Evolutionary conservation across 495 filamentous ascomycete species (phyloP), one percentile per base, ranked within the genome.

Genomic region (Jackrogersella multiformis): DNA sequence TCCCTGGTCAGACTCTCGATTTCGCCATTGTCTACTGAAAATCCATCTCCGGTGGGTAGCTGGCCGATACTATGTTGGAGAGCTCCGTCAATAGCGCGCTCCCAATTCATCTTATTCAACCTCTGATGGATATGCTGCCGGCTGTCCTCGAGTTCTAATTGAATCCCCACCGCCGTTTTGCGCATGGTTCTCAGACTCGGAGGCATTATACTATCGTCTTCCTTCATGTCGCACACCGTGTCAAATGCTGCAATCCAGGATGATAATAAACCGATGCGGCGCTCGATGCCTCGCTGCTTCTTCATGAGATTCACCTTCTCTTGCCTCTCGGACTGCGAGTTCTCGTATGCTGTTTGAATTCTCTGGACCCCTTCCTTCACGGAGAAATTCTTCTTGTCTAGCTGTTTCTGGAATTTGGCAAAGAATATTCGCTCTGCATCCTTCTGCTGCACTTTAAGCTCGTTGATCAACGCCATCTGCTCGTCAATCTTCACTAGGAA

Each of bases 171-270:
- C 6, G 95, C 94, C 5, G 91, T 91, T 73, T 92, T 94, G 34
- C 94, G 88, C 82, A 97, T 93, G 4, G 90, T 87, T 16, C 82
- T 73, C 24, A 98, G 77, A 46, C 86, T 89, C 2, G 79, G 75
- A 5, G 84, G 82, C 74, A 94, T 88, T 1, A 85, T 79, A 12
- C 88, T 84, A 49, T 91, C 89, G 35, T 84, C 80, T 46, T 91
- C 92, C 10, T 87, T 84, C 9, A 78, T 81, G 16, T 90, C 92
- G 69, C 89, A 93, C 4, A 94, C 89, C 16, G 83, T 80, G 59
- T 98, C 96, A 70, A 99, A 98, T 20, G 92, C 93, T 8, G 90
- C 91, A 70, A 97, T 89, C 95, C 95, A 99, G 0, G 91, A 87
- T 4, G 90, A 93, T 24, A 99, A 81, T 59, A 96, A 83, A 2